These are phyloP conservation scores for Lagenidium sp. DNA, from an alignment of 352 stramenopile genomes.

Conservation along the genomic window DNA sequence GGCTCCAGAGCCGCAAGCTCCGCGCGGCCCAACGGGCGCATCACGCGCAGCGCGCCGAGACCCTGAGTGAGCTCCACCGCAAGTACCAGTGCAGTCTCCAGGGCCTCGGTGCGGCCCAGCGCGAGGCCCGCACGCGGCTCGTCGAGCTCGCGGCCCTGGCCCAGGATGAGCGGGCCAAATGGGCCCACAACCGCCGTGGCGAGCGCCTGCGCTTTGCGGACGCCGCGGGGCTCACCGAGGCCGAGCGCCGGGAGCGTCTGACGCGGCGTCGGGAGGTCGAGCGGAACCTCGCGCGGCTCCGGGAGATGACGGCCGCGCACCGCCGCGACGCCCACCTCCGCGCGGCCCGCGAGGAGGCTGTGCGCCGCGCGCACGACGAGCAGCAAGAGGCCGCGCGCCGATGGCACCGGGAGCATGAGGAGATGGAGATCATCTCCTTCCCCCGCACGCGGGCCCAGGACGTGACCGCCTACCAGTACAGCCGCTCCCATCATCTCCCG, in stretches of 20 bases:
- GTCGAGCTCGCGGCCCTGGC: slow-evolving; percentile 41
- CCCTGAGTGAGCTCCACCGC: slow-evolving; percentile 34
- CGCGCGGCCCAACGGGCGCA: slow-evolving; percentile 16
- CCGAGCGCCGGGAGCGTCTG: slow-evolving; percentile 8
- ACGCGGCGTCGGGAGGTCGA: slow-evolving; percentile 26
- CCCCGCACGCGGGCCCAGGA: slow-evolving; percentile 26
- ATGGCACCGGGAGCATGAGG: slow-evolving; percentile 13
- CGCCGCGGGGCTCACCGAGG: slow-evolving; percentile 21
- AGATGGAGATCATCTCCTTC: slow-evolving; percentile 34
- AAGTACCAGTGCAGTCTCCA: slow-evolving; percentile 54
- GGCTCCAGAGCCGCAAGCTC: slow-evolving; percentile 30
- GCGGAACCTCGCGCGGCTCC: slow-evolving; percentile 33
- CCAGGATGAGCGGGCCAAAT: slow-evolving; percentile 44
- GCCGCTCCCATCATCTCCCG: slow-evolving; percentile 45
- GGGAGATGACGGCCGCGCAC: slow-evolving; percentile 29
- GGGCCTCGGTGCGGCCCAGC: slow-evolving; percentile 49
- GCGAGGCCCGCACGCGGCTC: slow-evolving; percentile 44
- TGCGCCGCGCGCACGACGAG: slow-evolving; percentile 14
- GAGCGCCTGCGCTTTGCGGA: slow-evolving; percentile 24
- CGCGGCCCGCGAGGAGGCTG: slow-evolving; percentile 24
- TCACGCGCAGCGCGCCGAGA: slow-evolving; percentile 18
- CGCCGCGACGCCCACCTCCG: slow-evolving; percentile 26
- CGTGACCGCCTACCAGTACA: slow-evolving; percentile 41
- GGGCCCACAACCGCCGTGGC: slow-evolving; percentile 28
- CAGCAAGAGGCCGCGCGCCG: slow-evolving; percentile 18